Percentiles rank a stretch among this genome's conserved stretches.
Evolutionary conservation across 352 stramenopile genomes (phyloP).

Genomic region (Phytophthora ohioensis): DNA sequence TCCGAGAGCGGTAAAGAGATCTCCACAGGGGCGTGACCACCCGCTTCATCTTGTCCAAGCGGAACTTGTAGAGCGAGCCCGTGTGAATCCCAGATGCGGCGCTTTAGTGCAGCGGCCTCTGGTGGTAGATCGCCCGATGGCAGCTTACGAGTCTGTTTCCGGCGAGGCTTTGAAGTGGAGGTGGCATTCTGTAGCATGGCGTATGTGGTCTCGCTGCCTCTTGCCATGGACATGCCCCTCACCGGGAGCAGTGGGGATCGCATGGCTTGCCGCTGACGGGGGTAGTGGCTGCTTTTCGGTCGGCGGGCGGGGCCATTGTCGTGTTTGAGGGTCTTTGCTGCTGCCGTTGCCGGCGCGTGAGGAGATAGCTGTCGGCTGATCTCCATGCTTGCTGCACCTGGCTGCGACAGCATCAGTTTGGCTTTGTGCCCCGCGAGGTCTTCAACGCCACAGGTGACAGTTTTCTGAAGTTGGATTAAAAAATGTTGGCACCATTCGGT

Average conservation of each 20-base stretch:
- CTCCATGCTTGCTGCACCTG: conserved; percentile 1
- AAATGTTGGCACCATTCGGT: too few species aligned
- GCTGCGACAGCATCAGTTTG: conserved; percentile 8
- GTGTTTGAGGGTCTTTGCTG: conserved; percentile 15
- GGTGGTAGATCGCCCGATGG: conserved; percentile 21
- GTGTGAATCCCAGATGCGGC: conserved; percentile 34
- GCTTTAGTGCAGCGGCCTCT: conserved; percentile 29
- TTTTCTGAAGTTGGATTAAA: not conserved
- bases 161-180: conserved; percentile 1
- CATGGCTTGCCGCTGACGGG: conserved; percentile 11
- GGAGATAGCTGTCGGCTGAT: conserved; percentile 22
- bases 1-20: conserved; percentile 28
- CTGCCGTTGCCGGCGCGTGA: conserved; percentile 3
- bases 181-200: conserved; percentile 1
- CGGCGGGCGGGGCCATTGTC: conserved; percentile 1
- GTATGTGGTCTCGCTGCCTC: conserved; percentile 11
- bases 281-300: conserved; percentile 2
- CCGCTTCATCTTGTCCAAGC: conserved; percentile 31
- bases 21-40: conserved; percentile 32
- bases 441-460: not conserved
- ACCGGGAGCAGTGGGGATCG: conserved; percentile 22
- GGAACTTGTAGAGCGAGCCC: conserved; percentile 25
- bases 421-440: conserved; percentile 1
- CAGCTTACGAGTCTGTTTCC: conserved; percentile 19
- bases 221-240: conserved; percentile 22